These are phyloP conservation scores for Cnidoscolus chayamansa DNA, from an alignment of 441 rosid species.

Conservation along the genomic window DNA sequence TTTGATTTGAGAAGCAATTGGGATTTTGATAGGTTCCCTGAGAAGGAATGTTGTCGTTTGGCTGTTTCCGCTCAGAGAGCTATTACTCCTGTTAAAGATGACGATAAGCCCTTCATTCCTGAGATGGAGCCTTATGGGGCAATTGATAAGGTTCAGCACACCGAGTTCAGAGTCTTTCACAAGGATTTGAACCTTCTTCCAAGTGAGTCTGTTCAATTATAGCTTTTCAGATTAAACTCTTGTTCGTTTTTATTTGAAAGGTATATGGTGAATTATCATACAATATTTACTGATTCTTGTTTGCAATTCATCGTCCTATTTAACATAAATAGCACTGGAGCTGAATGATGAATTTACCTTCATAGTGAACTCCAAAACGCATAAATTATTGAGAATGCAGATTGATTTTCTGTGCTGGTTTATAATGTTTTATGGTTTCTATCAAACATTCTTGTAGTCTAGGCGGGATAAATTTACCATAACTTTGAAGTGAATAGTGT, in stretches of 20 bases:
- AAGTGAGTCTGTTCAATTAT: conserved; percentile 42
- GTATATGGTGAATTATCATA: conserved; percentile 7
- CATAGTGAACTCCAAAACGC: conserved; percentile 8
- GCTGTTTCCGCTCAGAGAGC: conserved; percentile 44
- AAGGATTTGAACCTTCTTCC: conserved; percentile 76
- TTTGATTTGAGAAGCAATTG: conserved; percentile 27
- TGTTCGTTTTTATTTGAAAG: not conserved
- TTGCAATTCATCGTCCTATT: not conserved
- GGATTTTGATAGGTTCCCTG: conserved; percentile 23
- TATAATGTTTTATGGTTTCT: conserved; percentile 5
- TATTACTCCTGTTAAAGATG: conserved; percentile 58
- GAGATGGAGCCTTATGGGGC: conserved; percentile 48
- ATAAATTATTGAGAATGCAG: conserved; percentile 28
- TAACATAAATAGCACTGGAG: not conserved
- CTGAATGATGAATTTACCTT: not conserved
- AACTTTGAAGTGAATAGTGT: conserved; percentile 1
- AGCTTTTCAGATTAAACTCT: conserved; percentile 4
- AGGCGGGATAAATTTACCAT: conserved; percentile 5
- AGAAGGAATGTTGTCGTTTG: conserved; percentile 43
- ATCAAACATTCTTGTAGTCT: conserved; percentile 12
- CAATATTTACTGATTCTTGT: not conserved
- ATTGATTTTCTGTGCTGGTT: not conserved
- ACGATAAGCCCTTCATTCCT: conserved; percentile 46
- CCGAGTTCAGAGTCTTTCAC: conserved; percentile 42
- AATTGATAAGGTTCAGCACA: conserved; percentile 35